phyloP scores from a whole-genome alignment of 2,329 filamentous ascomycete species.

The Ceratocystis colombiana region DNA sequence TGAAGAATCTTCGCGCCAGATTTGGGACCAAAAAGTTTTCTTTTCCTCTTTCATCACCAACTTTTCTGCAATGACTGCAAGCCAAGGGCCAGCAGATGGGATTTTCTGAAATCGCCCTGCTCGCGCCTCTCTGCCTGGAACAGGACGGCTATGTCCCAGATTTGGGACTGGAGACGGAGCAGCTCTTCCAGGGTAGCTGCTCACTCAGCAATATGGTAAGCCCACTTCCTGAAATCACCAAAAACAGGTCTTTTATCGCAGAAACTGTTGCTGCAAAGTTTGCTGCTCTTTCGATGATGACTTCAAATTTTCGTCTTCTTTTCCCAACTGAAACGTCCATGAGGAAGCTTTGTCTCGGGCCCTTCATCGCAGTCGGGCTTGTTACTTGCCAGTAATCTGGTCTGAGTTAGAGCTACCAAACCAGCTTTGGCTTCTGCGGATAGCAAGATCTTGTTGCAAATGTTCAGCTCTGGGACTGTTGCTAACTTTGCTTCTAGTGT shows the following conservation, averaged over 20 bases:
- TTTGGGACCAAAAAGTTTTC: constrained; percentile 17
- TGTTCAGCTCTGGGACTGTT: constrained; percentile 24
- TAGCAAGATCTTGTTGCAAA: constrained; percentile 17
- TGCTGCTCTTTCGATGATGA: constrained; percentile 54
- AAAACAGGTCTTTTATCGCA: constrained; percentile 1
- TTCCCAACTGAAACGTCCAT: constrained; percentile 82
- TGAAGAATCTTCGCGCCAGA: constrained; percentile 12
- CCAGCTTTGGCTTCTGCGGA: constrained; percentile 19
- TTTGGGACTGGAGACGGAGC: background rate
- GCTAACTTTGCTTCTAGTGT: constrained; percentile 14
- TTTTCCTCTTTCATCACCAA: constrained; percentile 14
- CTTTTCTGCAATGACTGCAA: background rate
- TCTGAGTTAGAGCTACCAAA: constrained; percentile 46
- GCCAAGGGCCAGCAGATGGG: background rate
- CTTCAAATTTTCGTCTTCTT: constrained; percentile 67
- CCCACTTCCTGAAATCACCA: background rate
- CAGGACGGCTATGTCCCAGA: background rate
- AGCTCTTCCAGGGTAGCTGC: constrained; percentile 6
- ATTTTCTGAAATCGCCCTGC: background rate
- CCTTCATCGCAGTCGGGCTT: constrained; percentile 45
- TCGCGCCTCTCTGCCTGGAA: constrained; percentile 2
- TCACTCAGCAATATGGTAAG: constrained; percentile 8
- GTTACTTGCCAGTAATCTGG: constrained; percentile 88
- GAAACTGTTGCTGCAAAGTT: constrained; percentile 12
- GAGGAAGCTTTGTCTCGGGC: constrained; percentile 64